phyloP scores from a whole-genome alignment of 495 filamentous ascomycete species.

The Lasiosphaeriaceae sp. region DNA sequence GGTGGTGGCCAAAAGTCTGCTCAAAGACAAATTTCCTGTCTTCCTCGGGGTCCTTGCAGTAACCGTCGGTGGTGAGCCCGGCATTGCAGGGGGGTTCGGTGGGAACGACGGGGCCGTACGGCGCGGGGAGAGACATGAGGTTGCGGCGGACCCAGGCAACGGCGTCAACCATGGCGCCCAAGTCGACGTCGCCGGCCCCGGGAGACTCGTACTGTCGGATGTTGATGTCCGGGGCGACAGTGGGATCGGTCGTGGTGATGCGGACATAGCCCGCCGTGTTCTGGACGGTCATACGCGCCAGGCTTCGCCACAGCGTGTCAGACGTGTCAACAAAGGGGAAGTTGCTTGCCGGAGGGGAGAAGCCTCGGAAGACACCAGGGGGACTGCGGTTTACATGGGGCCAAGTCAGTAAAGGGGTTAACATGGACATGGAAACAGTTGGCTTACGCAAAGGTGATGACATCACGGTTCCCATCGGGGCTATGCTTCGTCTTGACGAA shows the following conservation, averaged over 20 bases:
- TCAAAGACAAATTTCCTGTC: slow-evolving; percentile 36
- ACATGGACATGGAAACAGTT: background rate
- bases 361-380: slow-evolving; percentile 17
- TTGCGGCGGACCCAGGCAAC: slow-evolving; percentile 50
- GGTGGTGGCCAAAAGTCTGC: slow-evolving; percentile 37
- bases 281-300: slow-evolving; percentile 28
- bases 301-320: slow-evolving; percentile 13
- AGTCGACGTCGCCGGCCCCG: slow-evolving; percentile 25
- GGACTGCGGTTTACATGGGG: background rate
- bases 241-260: slow-evolving; percentile 36
- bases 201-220: slow-evolving; percentile 43
- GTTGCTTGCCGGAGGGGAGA: slow-evolving; percentile 27
- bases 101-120: slow-evolving; percentile 40
- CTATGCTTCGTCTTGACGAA: slow-evolving; percentile 8
- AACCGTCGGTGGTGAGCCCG: slow-evolving; percentile 43
- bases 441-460: slow-evolving; percentile 35
- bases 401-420: background rate
- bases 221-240: slow-evolving; percentile 40
- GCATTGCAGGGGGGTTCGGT: slow-evolving; percentile 39
- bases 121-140: slow-evolving; percentile 6
- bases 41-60: slow-evolving; percentile 47
- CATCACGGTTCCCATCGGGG: slow-evolving; percentile 17
- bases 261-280: slow-evolving; percentile 40
- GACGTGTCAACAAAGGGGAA: slow-evolving; percentile 11
- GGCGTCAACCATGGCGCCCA: slow-evolving; percentile 50